Base-by-base conservation (phyloP, 208 protist genomes). In the Trypanosoma rangeli region DNA sequence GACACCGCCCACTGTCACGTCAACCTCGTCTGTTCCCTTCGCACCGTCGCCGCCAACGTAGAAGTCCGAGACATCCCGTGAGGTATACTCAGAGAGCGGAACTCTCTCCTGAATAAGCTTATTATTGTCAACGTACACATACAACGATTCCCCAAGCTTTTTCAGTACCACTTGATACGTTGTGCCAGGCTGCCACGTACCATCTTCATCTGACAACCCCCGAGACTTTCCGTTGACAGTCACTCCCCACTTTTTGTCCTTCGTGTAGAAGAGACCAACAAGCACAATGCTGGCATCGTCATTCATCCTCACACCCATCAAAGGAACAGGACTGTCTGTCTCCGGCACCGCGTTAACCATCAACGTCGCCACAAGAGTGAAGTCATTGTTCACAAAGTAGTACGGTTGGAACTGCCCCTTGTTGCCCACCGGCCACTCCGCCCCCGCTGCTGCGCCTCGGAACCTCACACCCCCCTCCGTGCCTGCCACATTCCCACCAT, bases 331-430 rank as follows among this genome's bases (percentile, higher is more conserved):
- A n/a, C 18, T 3, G 3, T 28, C 28, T 0, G 13, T 35, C 12
- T 3, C n/a, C 15, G 4, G 4, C 18, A 12, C 3, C n/a, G n/a
- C 35, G 50, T 65, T 5, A 22, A 65, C 65, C 0, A 16, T n/a
- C 37, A 75, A 52, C 18, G 63, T 75, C 13, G 63, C 63, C 55
- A 63, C 63, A 20, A 75, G 60, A 20, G 70, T 75, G 46, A 75
- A 75, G 22, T 31, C 13, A 13, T 52, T 15, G 33, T 68, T 75
- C 10, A 44, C 35, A 69, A 75, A 75, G 15, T n/a, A n/a, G n/a
- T n/a, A n/a, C n/a, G n/a, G n/a, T n/a, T n/a, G n/a, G n/a, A n/a
- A n/a, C n/a, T n/a, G n/a, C n/a, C n/a, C n/a, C n/a, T n/a, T n/a
- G n/a, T 13, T 33, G 26, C 3, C n/a, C 55, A 60, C 33, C 3